phyloP scores from a whole-genome alignment of 371 early-diverging fungal genomes.

The Actinomortierella ambigua region DNA sequence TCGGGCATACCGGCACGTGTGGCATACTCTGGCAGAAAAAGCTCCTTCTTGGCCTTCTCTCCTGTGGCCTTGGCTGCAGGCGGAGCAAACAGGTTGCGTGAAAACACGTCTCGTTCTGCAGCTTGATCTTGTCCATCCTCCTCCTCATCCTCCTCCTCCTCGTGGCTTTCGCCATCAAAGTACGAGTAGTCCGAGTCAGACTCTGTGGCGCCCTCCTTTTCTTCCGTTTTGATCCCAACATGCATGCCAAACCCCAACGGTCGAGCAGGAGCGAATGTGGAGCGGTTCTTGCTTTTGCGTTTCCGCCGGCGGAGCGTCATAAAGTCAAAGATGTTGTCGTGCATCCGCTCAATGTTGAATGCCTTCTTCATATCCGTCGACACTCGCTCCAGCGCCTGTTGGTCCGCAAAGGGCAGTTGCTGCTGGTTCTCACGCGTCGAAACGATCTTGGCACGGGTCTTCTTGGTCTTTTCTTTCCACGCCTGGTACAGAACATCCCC shows the following conservation, averaged over 20 bases:
- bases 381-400: constrained; percentile 53
- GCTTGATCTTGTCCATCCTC: constrained; percentile 7
- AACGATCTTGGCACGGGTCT: constrained; percentile 57
- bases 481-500: constrained; percentile 59
- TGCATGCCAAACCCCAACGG: constrained; percentile 45
- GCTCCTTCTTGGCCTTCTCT: constrained; percentile 50
- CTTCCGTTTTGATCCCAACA: constrained; percentile 47
- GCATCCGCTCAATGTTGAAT: constrained; percentile 54
- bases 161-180: constrained; percentile 52
- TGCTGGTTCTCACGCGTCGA: constrained; percentile 57
- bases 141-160: constrained; percentile 56
- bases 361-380: constrained; percentile 63
- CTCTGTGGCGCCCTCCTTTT: constrained; percentile 19
- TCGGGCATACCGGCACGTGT: constrained; percentile 60
- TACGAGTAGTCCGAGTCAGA: constrained; percentile 50
- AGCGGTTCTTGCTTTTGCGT: constrained; percentile 16
- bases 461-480: constrained; percentile 69
- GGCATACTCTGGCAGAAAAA: constrained; percentile 61
- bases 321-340: constrained; percentile 40
- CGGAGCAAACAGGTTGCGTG: constrained; percentile 56
- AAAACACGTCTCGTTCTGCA: constrained; percentile 42
- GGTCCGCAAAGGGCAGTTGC: constrained; percentile 59
- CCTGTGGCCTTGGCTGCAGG: constrained; percentile 43
- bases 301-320: constrained; percentile 16
- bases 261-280: constrained; percentile 10